A percentile compares a stretch with the other conserved stretches of the same genome.
These are phyloP conservation scores for Ganoderma boninense DNA, from an alignment of 1,284 basidiomycete species.

Conservation along the genomic window DNA sequence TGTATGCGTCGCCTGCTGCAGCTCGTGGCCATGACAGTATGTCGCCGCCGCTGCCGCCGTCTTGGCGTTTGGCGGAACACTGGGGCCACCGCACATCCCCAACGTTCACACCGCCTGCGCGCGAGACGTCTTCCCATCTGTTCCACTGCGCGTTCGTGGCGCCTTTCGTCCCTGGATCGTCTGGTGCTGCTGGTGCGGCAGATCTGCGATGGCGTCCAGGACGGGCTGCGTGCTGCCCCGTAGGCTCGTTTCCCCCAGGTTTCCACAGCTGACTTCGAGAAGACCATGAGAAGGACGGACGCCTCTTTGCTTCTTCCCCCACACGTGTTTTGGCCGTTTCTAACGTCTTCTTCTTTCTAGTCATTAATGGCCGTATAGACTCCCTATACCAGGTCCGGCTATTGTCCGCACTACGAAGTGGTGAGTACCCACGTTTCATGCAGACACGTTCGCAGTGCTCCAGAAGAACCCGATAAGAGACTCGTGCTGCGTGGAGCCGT, in stretches of 20 bases:
- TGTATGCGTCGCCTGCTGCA: not conserved
- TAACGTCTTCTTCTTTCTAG: slow-evolving; percentile 3
- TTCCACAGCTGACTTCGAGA: slow-evolving; percentile 4
- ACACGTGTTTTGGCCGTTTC: not conserved
- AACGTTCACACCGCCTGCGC: slow-evolving; percentile 9
- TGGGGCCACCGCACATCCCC: not conserved
- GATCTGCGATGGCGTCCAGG: not conserved
- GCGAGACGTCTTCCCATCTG: not conserved
- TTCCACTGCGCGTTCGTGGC: not conserved
- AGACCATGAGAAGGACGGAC: not conserved
- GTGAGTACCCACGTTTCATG: slow-evolving; percentile 39
- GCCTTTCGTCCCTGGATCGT: not conserved
- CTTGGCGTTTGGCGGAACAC: not conserved
- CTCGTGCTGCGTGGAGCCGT: too few species aligned
- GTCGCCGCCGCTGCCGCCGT: not conserved
- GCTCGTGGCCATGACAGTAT: not conserved
- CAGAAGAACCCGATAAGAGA: too few species aligned
- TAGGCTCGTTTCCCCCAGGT: not conserved
- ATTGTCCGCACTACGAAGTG: slow-evolving; percentile 79
- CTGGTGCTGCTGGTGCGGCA: not conserved
- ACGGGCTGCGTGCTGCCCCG: not conserved
- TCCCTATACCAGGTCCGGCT: slow-evolving; percentile 83
- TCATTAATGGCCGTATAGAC: slow-evolving; percentile 45
- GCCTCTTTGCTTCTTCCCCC: slow-evolving; percentile 1
- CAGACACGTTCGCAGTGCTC: not conserved